Evolutionary conservation across 1,139 yeast species (phyloP), one percentile per base, ranked within the genome.

Genomic region (Candida sp.): DNA sequence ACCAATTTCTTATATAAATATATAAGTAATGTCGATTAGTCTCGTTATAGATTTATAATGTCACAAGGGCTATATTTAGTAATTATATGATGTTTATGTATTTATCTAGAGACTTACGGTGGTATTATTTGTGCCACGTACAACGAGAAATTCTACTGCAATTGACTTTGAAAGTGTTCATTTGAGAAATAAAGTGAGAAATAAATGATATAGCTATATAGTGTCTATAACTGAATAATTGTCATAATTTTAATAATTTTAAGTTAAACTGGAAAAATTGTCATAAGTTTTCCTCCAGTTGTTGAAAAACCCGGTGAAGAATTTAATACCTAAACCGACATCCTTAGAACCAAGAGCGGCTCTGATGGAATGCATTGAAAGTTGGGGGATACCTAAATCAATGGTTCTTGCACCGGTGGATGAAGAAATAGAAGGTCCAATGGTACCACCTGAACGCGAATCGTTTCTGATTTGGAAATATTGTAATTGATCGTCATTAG

Each of bases 331-430:
- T 41, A 73, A 61, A 3, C 75, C 76, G 36, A 68, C 60, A 45
- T 73, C 79, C 46, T 68, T 70, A 39, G 63, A 65, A 1, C 79
- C 79, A 45, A 68, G 57, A 22, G 67, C 56, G 5, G 75, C 73
- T 45, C 79, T 57, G 38, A 73, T 70, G 4, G 73, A 66, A 52
- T 73, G 79, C 79, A 73, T 73, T 29, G 75, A 63, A 43, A 73
- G 60, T 44, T 72, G 76, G 7, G 77, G 70, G 42, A 73, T 57
- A 5, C 79, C 79, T 30, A 73, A 70, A 50, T 73, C 79, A 38
- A 73, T 61, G 12, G 72, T 67, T 43, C 75, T 58, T 5, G 77
- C 76, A 2, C 79, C 79, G 2, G 71, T 67, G 53, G 45, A 75
- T 53, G 56, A 63, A 45, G 57, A 70, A 41, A 60, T 55, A 1